These are phyloP conservation scores for Aspergillus versicolor DNA, from an alignment of 2,329 filamentous ascomycete genomes.

Conservation along the genomic window DNA sequence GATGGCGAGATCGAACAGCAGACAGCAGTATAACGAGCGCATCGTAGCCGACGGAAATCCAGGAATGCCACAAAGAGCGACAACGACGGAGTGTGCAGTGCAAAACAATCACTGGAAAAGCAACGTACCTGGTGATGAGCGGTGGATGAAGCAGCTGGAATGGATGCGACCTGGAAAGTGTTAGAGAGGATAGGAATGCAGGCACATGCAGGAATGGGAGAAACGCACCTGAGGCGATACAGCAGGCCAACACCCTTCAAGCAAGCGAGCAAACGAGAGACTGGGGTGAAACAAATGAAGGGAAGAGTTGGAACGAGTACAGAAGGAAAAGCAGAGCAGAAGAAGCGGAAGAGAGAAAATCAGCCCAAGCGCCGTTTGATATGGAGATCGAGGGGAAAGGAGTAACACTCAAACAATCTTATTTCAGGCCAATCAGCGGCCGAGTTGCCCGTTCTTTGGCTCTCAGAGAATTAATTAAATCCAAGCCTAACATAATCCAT, in stretches of 20 bases:
- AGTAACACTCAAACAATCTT: neutral
- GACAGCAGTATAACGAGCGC: too few species aligned
- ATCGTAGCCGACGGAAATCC: neutral
- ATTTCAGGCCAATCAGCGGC: neutral
- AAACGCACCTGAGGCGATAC: neutral
- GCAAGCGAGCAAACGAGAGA: constrained; percentile 9
- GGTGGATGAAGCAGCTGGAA: neutral
- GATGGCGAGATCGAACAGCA: neutral
- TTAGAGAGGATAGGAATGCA: constrained; percentile 6
- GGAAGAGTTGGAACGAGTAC: constrained; percentile 11
- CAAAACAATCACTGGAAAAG: neutral
- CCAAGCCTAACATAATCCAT: too few species aligned
- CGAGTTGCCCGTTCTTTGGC: neutral
- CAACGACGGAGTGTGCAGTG: neutral
- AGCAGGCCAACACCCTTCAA: constrained; percentile 8
- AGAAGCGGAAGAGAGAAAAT: constrained; percentile 1
- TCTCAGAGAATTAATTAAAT: too few species aligned
- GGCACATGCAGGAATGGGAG: neutral
- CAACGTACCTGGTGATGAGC: constrained; percentile 6
- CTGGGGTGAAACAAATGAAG: constrained; percentile 1
- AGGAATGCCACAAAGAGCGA: neutral
- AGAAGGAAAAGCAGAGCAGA: constrained; percentile 7
- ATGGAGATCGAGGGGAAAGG: neutral
- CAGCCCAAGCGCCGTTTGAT: constrained; percentile 3
- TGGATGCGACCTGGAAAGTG: constrained; percentile 5